A percentile compares a stretch with the other conserved stretches of the same genome.
These are phyloP conservation scores for Mucor piriformis DNA, from an alignment of 371 early-diverging fungal species.

Conservation along the genomic window DNA sequence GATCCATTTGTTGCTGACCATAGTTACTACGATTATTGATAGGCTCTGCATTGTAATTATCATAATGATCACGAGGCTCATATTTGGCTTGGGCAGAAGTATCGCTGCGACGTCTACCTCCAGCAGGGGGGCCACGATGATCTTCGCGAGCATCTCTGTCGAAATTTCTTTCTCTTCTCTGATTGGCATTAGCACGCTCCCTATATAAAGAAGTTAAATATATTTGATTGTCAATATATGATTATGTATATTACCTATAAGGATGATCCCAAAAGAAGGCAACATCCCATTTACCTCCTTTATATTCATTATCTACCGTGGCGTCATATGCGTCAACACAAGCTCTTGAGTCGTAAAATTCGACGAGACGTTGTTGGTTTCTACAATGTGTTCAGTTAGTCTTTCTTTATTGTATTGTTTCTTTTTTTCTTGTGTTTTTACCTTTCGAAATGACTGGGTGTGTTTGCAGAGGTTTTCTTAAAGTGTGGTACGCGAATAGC, in stretches of 20 bases:
- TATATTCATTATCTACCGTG: slow-evolving; percentile 36
- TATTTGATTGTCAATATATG: background rate
- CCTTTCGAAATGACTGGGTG: slow-evolving; percentile 18
- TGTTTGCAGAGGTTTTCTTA: slow-evolving; percentile 22
- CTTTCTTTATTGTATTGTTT: background rate
- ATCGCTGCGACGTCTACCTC: slow-evolving; percentile 10
- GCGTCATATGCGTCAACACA: slow-evolving; percentile 47
- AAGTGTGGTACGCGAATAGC: slow-evolving; percentile 48
- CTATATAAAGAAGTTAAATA: slow-evolving; percentile 16
- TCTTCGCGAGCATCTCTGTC: slow-evolving; percentile 9
- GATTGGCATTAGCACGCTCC: slow-evolving; percentile 26
- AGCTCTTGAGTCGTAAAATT: slow-evolving; percentile 59
- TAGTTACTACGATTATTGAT: background rate
- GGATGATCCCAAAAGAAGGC: slow-evolving; percentile 60
- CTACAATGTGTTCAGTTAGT: background rate
- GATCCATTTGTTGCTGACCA: slow-evolving; percentile 3
- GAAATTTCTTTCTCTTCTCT: slow-evolving; percentile 11
- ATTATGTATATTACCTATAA: background rate
- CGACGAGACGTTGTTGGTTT: slow-evolving; percentile 56
- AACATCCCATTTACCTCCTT: slow-evolving; percentile 51
- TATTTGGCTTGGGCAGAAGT: background rate
- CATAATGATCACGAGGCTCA: slow-evolving; percentile 11
- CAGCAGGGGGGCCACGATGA: background rate
- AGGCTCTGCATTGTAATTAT: slow-evolving; percentile 6
- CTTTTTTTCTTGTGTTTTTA: background rate